These are phyloP conservation scores for Inonotus obliquus DNA, from an alignment of 1,284 basidiomycete genomes.

Conservation along the genomic window DNA sequence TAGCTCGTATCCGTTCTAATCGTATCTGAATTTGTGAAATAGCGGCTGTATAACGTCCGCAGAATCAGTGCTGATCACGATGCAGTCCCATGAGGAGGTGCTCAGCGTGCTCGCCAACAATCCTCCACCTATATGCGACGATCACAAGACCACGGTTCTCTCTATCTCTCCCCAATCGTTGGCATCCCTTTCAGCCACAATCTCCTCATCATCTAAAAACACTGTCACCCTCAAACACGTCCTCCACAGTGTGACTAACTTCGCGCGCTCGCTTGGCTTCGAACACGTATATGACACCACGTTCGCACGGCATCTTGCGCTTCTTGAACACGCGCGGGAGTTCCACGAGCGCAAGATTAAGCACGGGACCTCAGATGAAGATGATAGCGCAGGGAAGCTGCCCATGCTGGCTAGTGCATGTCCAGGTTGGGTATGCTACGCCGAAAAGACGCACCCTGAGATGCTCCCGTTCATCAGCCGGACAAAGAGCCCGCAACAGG, in stretches of 20 bases:
- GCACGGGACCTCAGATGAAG: constrained; percentile 17
- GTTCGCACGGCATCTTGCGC: constrained; percentile 85
- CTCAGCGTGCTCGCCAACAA: constrained; percentile 69
- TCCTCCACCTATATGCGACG: constrained; percentile 33
- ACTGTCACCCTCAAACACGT: constrained; percentile 56
- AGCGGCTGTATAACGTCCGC: constrained; percentile 98
- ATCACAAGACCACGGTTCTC: constrained; percentile 63
- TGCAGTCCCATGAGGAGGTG: constrained; percentile 94
- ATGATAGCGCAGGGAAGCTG: constrained; percentile 36
- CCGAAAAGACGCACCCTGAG: constrained; percentile 95
- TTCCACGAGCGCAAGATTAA: constrained; percentile 62
- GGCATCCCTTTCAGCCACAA: constrained; percentile 80
- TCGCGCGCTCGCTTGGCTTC: constrained; percentile 62
- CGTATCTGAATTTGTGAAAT: constrained; percentile 10
- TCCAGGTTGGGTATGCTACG: constrained; percentile 99
- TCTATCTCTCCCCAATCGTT: constrained; percentile 92
- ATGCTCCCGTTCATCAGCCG: constrained; percentile 87
- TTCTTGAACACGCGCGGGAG: constrained; percentile 81
- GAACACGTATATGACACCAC: constrained; percentile 88
- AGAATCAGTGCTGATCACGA: constrained; percentile 95
- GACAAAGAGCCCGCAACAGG: constrained; percentile 91
- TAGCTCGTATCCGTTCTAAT: constrained; percentile 5
- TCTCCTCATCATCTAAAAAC: constrained; percentile 43
- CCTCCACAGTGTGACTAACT: constrained; percentile 63
- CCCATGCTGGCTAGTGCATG: constrained; percentile 96